Evolutionary conservation across 129 eudicot species (phyloP), one percentile per base, ranked within the genome.

Genomic region (Lactuca sativa): DNA sequence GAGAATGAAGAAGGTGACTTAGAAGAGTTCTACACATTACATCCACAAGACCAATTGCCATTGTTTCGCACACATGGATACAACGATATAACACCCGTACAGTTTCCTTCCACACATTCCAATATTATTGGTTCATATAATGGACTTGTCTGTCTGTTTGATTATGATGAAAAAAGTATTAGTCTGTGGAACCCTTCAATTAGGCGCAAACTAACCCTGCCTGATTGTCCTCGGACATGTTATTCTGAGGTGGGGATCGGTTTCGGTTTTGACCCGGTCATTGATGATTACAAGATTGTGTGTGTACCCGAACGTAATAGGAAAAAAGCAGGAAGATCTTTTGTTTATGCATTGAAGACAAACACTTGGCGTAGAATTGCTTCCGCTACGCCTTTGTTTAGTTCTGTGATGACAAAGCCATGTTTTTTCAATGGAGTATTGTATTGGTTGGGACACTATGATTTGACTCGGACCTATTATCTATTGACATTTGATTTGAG

Each of bases 281-380:
- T 9, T 14, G 41, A 59, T 18, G 64, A 59, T 59, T 59, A 59
- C 41, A 59, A 31, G 64, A 59, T 59, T 59, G n/a, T 48, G 54
- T 40, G 14, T 9, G 16, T 44, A 44, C 47, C 17, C 33, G 41
- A 43, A 55, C 0, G 1, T 5, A 4, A 58, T 30, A 4, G 13
- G 21, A 36, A 15, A 59, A 8, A 7, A 8, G 34, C 21, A 31
- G 37, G 3, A 58, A 58, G 32, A 11, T 31, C 41, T 7, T 65
- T 9, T 7, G 54, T 65, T 17, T 18, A 65, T n/a, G 5, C 12
- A 32, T n/a, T 17, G 34, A 65, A 40, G 54, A 31, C 64, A 13
- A 5, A 4, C 34, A 6, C 33, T 59, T 59, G 41, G 64, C 32
- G 9, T 9, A 4, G 3, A 6, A 30, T 58, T 58, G 38, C 64